These are phyloP conservation scores for Rhodotorula sp. DNA, from an alignment of 1,284 basidiomycete species.

Conservation along the genomic window DNA sequence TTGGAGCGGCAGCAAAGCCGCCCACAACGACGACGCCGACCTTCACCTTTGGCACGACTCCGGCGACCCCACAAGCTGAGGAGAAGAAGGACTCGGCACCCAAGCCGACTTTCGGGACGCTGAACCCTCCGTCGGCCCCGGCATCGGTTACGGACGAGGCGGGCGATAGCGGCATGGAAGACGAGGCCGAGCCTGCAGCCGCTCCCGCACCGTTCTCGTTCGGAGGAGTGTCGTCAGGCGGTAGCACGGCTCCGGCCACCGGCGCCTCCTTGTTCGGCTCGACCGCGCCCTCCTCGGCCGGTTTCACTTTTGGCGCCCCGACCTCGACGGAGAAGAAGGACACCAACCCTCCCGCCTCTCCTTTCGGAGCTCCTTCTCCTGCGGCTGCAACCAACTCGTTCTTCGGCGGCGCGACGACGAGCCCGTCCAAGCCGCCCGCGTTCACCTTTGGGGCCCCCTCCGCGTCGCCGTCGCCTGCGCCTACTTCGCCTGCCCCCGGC, in stretches of 20 bases:
- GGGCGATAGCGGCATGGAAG: conserved; percentile 41
- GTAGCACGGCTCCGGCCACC: background rate
- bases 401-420: conserved; percentile 15
- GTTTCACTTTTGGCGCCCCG: conserved; percentile 19
- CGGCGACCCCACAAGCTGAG: conserved; percentile 23
- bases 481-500: conserved; percentile 9
- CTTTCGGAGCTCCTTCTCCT: conserved; percentile 12
- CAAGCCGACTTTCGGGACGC: background rate
- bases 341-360: conserved; percentile 11
- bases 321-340: background rate
- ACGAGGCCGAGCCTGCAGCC: conserved; percentile 20
- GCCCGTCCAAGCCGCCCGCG: conserved; percentile 4
- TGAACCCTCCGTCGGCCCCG: background rate
- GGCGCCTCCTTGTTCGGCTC: background rate
- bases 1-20: background rate
- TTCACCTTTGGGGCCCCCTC: conserved; percentile 22
- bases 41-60: conserved; percentile 28
- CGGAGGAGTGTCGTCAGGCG: background rate
- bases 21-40: conserved; percentile 3
- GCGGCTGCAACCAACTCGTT: conserved; percentile 2
- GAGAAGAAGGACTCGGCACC: conserved; percentile 19
- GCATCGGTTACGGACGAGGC: conserved; percentile 15
- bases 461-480: conserved; percentile 21
- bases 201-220: conserved; percentile 14
- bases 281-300: background rate